Conservation (phyloP, 352 stramenopile species). For the Pythium sp. region DNA sequence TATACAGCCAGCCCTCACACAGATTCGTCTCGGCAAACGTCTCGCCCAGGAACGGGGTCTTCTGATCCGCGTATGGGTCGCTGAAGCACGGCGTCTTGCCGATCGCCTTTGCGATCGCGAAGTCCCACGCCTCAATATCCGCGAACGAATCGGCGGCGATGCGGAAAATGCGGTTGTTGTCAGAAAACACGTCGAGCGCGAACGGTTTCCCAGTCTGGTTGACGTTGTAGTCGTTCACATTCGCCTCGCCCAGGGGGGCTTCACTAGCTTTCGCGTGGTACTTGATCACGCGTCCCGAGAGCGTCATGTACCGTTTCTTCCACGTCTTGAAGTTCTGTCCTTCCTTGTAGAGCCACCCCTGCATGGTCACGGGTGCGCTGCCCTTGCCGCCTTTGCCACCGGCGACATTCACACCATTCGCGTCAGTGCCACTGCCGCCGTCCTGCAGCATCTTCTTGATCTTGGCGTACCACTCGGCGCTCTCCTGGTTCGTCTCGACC, state of each 20-base stretch:
- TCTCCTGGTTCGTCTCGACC: conserved; percentile 61
- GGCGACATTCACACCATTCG: conserved; percentile 8
- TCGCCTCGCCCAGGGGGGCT: conserved; percentile 57
- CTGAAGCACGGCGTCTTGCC: conserved; percentile 63
- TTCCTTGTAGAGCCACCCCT: conserved; percentile 81
- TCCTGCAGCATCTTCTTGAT: conserved; percentile 40
- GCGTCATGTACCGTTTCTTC: conserved; percentile 81
- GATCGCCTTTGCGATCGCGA: conserved; percentile 42
- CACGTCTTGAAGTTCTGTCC: conserved; percentile 88
- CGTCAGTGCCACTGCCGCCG: conserved; percentile 11
- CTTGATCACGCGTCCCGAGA: conserved; percentile 54
- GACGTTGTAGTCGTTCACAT: conserved; percentile 72
- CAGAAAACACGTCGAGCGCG: conserved; percentile 73
- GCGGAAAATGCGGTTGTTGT: conserved; percentile 78
- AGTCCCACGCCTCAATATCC: conserved; percentile 77
- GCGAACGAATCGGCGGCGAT: conserved; percentile 64
- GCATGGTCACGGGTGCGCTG: conserved; percentile 34
- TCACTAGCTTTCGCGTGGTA: conserved; percentile 59
- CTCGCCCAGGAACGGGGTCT: conserved; percentile 60
- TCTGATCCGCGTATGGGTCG: conserved; percentile 52
- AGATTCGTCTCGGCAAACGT: conserved; percentile 44
- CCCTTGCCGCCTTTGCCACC: conserved; percentile 1
- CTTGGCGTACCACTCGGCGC: conserved; percentile 55
- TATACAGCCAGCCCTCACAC: conserved; percentile 78
- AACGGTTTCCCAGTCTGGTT: conserved; percentile 53